These are phyloP conservation scores for Hirsutella rhossiliensis DNA, from an alignment of 2,329 filamentous ascomycete genomes.

Conservation along the genomic window DNA sequence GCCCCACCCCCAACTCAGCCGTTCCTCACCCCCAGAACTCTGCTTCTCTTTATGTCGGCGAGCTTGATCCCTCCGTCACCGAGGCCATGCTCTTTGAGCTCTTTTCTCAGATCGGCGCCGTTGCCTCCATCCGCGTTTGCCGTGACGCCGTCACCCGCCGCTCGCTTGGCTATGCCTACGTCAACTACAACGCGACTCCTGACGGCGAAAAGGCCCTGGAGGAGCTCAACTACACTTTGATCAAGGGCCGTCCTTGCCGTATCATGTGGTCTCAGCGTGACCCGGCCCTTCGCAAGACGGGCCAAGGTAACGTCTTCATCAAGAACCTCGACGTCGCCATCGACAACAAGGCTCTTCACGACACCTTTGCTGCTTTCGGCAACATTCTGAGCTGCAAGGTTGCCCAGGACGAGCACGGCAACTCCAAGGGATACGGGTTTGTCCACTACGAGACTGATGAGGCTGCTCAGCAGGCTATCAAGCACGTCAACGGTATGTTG, in stretches of 20 bases:
- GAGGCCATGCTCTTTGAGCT: conserved; percentile 99
- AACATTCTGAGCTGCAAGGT: conserved; percentile 99
- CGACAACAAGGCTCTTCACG: conserved; percentile 99
- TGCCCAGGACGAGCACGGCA: conserved; percentile 89
- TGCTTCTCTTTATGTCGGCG: conserved; percentile 95
- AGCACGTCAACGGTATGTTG: conserved; percentile 99
- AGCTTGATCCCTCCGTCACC: conserved; percentile 94
- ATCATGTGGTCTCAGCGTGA: conserved; percentile 99
- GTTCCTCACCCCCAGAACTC: conserved; percentile 78
- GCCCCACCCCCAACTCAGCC: conserved; percentile 61
- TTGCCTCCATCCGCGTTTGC: conserved; percentile 98
- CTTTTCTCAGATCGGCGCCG: conserved; percentile 97
- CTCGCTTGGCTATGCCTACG: conserved; percentile 97
- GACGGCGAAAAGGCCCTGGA: conserved; percentile 98
- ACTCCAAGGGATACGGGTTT: conserved; percentile 98
- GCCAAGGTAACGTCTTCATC: conserved; percentile 99
- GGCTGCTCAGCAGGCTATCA: conserved; percentile 92
- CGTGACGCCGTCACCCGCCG: conserved; percentile 97
- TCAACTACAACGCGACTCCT: conserved; percentile 97
- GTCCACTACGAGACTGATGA: conserved; percentile 99
- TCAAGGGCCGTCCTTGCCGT: conserved; percentile 97
- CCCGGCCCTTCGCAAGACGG: conserved; percentile 96
- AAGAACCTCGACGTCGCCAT: conserved; percentile 99
- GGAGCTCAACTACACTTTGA: conserved; percentile 98
- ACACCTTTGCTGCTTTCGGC: conserved; percentile 96